A percentile compares a stretch with the other conserved stretches of the same genome.
Conservation (phyloP, 371 early-diverging fungal species). For the Lichtheimia corymbifera region DNA sequence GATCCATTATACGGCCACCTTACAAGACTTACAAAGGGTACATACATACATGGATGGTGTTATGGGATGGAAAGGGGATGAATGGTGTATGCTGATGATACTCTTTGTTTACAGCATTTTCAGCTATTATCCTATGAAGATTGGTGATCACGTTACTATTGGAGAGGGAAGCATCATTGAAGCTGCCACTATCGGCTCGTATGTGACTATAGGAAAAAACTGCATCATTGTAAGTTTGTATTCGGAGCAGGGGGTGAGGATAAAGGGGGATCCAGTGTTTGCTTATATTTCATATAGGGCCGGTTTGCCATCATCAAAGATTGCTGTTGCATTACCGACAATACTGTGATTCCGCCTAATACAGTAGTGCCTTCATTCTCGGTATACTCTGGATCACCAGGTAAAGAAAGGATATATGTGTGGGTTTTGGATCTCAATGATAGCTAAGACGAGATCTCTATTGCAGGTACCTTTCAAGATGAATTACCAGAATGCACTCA, state of each 20-base stretch:
- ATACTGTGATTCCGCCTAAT: conserved; percentile 90
- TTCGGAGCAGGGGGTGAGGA: not conserved
- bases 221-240: conserved; percentile 82
- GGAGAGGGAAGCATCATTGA: conserved; percentile 89
- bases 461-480: conserved; percentile 64
- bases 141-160: conserved; percentile 91
- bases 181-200: conserved; percentile 90
- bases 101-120: conserved; percentile 52
- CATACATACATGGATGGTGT: not conserved
- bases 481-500: conserved; percentile 87
- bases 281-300: conserved; percentile 58
- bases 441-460: not conserved
- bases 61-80: not conserved
- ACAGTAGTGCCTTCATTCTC: conserved; percentile 91
- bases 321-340: conserved; percentile 86
- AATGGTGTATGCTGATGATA: not conserved
- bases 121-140: conserved; percentile 94
- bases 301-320: conserved; percentile 95
- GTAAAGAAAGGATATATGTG: conserved; percentile 26
- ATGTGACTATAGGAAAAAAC: conserved; percentile 90
- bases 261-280: not conserved
- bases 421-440: not conserved
- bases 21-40: conserved; percentile 95
- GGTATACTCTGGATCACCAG: conserved; percentile 81
- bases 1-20: conserved; percentile 89